Evolutionary conservation across 164 flowering plant genomes (phyloP).

Genomic region (Umbilicus rupestris): DNA sequence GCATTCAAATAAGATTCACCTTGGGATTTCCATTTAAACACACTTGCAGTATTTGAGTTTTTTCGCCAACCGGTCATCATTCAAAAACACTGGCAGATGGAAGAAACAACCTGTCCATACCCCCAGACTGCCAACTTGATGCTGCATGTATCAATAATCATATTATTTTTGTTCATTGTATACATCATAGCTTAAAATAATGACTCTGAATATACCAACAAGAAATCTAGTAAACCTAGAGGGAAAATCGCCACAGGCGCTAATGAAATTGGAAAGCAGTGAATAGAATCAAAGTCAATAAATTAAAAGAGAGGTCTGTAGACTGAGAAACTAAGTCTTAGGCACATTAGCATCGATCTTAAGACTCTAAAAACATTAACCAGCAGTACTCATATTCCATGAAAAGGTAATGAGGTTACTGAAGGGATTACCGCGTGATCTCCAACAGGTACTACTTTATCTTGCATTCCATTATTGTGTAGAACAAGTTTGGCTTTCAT

Average conservation of each 20-base stretch:
- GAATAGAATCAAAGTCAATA: background rate
- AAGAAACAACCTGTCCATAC: conserved; percentile 54
- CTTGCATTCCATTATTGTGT: background rate
- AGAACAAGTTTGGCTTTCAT: background rate
- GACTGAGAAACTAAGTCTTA: background rate
- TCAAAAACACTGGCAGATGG: conserved; percentile 30
- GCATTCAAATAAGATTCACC: conserved; percentile 49
- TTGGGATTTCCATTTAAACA: conserved; percentile 52
- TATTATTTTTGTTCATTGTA: background rate
- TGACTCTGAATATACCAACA: background rate
- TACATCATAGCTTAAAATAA: background rate
- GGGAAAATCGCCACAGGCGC: background rate
- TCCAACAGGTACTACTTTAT: background rate
- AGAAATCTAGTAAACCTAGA: background rate
- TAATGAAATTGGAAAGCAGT: background rate
- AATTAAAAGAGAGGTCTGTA: background rate
- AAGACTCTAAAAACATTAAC: too few species aligned
- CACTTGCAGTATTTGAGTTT: conserved; percentile 32
- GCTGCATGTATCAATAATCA: background rate
- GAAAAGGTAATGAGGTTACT: background rate
- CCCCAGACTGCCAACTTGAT: conserved; percentile 14
- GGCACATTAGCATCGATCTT: too few species aligned
- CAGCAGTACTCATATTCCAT: background rate
- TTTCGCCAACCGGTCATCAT: conserved; percentile 71
- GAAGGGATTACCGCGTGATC: background rate